Evolutionary conservation across 352 stramenopile species (phyloP).

Genomic region (Globisporangium splendens): DNA sequence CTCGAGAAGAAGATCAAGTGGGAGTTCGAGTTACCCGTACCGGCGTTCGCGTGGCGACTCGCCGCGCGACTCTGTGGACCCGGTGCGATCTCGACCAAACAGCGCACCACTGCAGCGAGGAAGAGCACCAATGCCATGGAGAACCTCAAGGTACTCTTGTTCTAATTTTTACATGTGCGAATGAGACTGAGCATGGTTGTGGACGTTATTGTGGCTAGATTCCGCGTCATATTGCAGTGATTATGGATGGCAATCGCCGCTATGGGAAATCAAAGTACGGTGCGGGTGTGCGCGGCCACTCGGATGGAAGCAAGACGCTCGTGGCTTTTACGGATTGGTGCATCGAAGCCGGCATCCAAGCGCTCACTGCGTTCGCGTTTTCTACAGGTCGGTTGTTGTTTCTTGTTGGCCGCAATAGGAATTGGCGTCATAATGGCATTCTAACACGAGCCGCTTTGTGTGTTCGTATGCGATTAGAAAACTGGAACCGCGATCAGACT

Average conservation of each 20-base stretch:
- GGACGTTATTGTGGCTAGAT: conserved; percentile 23
- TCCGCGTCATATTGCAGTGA: conserved; percentile 91
- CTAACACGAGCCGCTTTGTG: conserved; percentile 5
- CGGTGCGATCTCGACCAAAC: not conserved
- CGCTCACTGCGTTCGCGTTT: conserved; percentile 95
- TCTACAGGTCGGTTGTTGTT: conserved; percentile 68
- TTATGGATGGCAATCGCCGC: conserved; percentile 96
- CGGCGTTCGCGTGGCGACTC: conserved; percentile 14
- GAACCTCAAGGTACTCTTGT: conserved; percentile 21
- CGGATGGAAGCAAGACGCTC: conserved; percentile 93
- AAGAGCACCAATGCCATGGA: conserved; percentile 8
- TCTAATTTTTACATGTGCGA: not conserved
- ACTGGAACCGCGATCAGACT: conserved; percentile 88
- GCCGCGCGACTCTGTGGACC: conserved; percentile 12
- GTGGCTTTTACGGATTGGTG: conserved; percentile 97
- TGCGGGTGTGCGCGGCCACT: conserved; percentile 84
- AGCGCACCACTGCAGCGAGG: not conserved
- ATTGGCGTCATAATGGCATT: not conserved
- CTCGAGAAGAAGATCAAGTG: conserved; percentile 41
- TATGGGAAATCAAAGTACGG: conserved; percentile 89
- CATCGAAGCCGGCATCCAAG: conserved; percentile 85
- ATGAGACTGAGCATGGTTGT: not conserved
- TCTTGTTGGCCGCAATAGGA: not conserved
- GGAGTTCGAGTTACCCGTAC: conserved; percentile 20
- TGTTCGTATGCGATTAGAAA: conserved; percentile 57